A percentile compares a stretch with the other conserved stretches of the same genome.
Conservation (phyloP, 139 green algal genomes). For the Edaphochlamys debaryana region DNA sequence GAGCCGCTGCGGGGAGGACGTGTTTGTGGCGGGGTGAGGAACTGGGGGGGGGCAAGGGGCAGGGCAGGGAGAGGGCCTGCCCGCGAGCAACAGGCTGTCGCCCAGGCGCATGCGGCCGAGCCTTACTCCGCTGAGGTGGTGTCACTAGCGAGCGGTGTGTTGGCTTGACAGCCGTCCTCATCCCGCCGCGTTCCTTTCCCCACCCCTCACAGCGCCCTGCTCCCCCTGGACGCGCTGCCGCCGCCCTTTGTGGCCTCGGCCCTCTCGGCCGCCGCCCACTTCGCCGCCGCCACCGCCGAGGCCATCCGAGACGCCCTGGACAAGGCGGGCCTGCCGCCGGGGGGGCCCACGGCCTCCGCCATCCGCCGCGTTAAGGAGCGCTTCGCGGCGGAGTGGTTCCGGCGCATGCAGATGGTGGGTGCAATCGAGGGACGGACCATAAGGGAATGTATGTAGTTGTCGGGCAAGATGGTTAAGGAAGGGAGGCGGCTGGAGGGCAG, state of each 20-base stretch:
- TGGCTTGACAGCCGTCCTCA: not conserved
- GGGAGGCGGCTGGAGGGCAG: too few relatives aligned
- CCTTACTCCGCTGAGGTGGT: too few relatives aligned
- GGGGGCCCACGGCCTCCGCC: not conserved
- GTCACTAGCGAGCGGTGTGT: too few relatives aligned
- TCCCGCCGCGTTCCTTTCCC: not conserved
- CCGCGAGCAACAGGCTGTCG: too few relatives aligned
- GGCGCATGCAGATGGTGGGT: slow-evolving; percentile 28
- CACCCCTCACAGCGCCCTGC: slow-evolving; percentile 16
- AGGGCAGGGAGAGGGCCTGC: not conserved
- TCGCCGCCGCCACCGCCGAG: slow-evolving; percentile 22
- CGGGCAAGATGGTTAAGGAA: too few relatives aligned
- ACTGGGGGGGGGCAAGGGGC: not conserved
- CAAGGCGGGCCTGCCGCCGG: slow-evolving; percentile 5
- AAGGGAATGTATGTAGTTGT: too few relatives aligned
- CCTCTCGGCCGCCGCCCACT: not conserved
- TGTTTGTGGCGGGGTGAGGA: slow-evolving; percentile 28
- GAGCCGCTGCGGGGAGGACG: slow-evolving; percentile 32
- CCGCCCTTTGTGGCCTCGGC: slow-evolving; percentile 11
- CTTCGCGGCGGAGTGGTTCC: slow-evolving; percentile 47
- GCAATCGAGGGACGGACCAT: too few relatives aligned
- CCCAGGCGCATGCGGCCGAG: too few relatives aligned
- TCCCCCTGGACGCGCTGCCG: slow-evolving; percentile 15
- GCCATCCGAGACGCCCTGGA: slow-evolving; percentile 51
- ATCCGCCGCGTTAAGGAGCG: slow-evolving; percentile 39